Base-by-base conservation (phyloP, 768 basidiomycete genomes). In the Russula sp. region DNA sequence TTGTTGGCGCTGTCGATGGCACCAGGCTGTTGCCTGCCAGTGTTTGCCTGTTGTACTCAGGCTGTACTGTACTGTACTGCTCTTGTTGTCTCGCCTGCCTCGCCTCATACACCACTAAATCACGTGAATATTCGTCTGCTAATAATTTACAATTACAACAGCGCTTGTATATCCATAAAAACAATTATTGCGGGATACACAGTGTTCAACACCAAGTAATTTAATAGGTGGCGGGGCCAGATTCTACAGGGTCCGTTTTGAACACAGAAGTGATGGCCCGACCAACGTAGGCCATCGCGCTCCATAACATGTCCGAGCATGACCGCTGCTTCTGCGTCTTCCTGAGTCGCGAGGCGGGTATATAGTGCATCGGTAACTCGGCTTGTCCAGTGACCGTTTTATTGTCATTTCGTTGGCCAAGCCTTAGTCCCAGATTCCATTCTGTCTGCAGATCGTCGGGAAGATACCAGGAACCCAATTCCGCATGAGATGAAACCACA, bases 301-400 rank as follows among this genome's bases (percentile, higher is more conserved):
- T 42, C 64, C 65, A 68, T 16, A 66, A 18, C 40, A 60, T 40
- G 20, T 27, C 61, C 4, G 61, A 55, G 59, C 66, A 67, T n/a
- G 66, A 57, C 8, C 66, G 59, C 22, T 34, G 54, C 42, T 61
- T 67, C 54, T 39, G n/a, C 11, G 22, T 54, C 54, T 61, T 66
- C 56, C 27, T 67, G 48, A 67, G 53, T 35, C 39, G 57, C 27
- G 64, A 51, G 10, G 50, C 50, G 2, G 64, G 64, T 22, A 67
- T 40, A 34, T 57, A 54, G 18, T 66, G 63, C 64, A 67, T 66
- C 10, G 66, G 66, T 40, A 66, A 42, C 20, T 31, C 57, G 45
- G 57, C 34, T 22, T 58, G 52, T 35, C 40, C 49, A 11, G 45
- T 16, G 1, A 9, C 10, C 32, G 35, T 2, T 40, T 55, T 49